These are phyloP conservation scores for Eremomyces bilateralis DNA, from an alignment of 495 filamentous ascomycete species.

Conservation along the genomic window DNA sequence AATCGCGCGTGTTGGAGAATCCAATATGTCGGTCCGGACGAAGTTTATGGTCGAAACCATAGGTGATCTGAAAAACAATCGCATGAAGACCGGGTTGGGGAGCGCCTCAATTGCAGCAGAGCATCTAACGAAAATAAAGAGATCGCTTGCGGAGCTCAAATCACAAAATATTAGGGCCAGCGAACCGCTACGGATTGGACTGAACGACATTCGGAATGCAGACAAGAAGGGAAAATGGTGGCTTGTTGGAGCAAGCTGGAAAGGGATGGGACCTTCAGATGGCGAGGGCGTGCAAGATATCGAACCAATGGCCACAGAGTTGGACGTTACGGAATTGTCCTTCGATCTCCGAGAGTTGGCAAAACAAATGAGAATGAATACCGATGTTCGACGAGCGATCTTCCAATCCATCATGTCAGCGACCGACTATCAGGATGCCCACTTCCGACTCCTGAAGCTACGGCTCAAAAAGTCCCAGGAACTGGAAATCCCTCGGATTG, in stretches of 20 bases:
- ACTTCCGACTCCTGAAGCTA: constrained; percentile 55
- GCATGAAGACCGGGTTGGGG: constrained; percentile 39
- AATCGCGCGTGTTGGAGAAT: constrained; percentile 40
- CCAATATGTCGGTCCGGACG: constrained; percentile 62
- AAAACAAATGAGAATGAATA: constrained; percentile 78
- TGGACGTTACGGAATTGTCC: constrained; percentile 9
- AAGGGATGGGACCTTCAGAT: constrained; percentile 16
- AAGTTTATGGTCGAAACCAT: constrained; percentile 98
- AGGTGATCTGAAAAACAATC: constrained; percentile 84
- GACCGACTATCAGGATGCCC: constrained; percentile 63
- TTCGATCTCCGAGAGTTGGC: constrained; percentile 48
- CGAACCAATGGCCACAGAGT: constrained; percentile 11
- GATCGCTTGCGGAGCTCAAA: constrained; percentile 53
- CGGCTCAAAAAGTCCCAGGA: constrained; percentile 69
- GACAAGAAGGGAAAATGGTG: constrained; percentile 94
- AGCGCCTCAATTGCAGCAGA: constrained; percentile 44
- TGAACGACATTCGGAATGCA: constrained; percentile 58
- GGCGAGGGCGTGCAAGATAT: constrained; percentile 5
- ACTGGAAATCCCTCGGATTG: constrained; percentile 65
- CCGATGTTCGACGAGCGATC: constrained; percentile 74
- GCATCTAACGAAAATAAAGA: constrained; percentile 62
- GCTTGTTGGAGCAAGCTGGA: constrained; percentile 87
- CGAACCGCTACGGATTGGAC: constrained; percentile 61
- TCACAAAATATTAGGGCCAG: constrained; percentile 42
- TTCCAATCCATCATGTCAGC: constrained; percentile 84